Evolutionary conservation across 108 stramenopile genomes (phyloP), one percentile per base, ranked within the genome.

Genomic region (Aureococcus anophagefferens): DNA sequence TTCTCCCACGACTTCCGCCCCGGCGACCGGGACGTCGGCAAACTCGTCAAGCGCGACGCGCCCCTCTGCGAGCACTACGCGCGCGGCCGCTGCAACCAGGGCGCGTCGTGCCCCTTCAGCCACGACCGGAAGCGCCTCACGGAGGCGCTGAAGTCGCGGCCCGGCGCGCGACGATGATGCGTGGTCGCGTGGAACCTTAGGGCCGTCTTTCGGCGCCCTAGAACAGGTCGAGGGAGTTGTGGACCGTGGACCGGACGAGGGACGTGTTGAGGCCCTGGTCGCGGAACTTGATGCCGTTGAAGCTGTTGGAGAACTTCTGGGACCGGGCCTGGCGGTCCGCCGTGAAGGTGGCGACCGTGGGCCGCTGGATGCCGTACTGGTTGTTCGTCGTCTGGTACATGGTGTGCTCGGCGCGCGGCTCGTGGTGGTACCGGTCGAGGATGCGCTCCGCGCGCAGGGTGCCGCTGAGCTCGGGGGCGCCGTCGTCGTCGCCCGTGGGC

Each of bases 241-340:
- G 82, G 25, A 83, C 75, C 28, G 68, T 79, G 37, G 73, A 77
- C 64, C 76, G 81, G 35, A 82, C 79, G 29, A 87, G 63, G 72
- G 72, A 70, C 21, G 84, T 79, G 73, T 86, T 88, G 51, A 88
- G 79, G 44, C 87, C 87, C 74, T 85, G 83, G 72, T 88, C 83
- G 37, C 80, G 81, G 69, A 66, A 85, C 73, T 87, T 84, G 31
- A 73, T 74, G 67, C 79, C 71, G 68, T 88, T 86, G 76, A 86
- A 88, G 14, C 78, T 75, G 74, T 88, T 81, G 64, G 84, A 85
- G 72, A 88, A 88, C 31, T 66, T 67, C 79, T 88, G 87, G 72
- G 77, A 72, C n/a, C 86, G 69, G 15, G 84, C 86, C 63, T 79
- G 79, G 28, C 84, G 67, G 17, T 74, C 84, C 59, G 74, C 80